Evolutionary conservation across 2,329 filamentous ascomycete species (phyloP), one percentile per base, ranked within the genome.

Genomic region (Penicillium italicum): DNA sequence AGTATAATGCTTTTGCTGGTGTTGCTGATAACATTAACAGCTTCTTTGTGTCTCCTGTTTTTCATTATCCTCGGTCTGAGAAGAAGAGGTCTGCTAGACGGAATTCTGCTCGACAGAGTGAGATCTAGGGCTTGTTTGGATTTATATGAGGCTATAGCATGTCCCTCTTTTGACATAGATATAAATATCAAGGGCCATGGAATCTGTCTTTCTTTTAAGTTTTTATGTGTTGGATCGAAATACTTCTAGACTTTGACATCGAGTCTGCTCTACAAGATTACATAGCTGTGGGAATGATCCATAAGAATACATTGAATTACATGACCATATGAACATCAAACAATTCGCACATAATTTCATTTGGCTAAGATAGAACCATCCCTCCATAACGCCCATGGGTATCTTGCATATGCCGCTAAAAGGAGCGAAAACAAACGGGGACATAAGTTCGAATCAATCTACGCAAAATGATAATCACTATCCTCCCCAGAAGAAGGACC

Each of bases 1-100:
- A 80, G 80, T 82, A 82, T 68, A 80, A 81, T 56, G 79, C 78
- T 4, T 70, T 81, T 10, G 80, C 80, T 42, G 80, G 80, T 77
- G 77, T 82, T 58, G 79, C 79, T n/a, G 80, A 82, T 66, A 74
- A 74, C 56, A 76, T 73, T 57, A 82, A 82, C 28, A 62, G 62
- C 42, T 66, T 67, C 55, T 62, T 65, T 34, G 38, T 60, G 28
- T 47, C 64, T 34, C 63, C 64, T 33, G 63, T 69, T n/a, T 42
- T 58, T 43, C 62, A 66, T 42, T 66, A 69, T 50, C 60, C 64
- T 1, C 67, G 66, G 65, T 63, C 58, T 36, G 59, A 64, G 46
- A 65, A 62, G 51, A 52, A 33, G 30, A 44, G 55, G 11, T 24
- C 36, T 7, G 48, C 53, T 20, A 52, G 34, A 22, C 24, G 28